Evolutionary conservation across 805 yeast genomes (phyloP).

Genomic region (Candida silvatica): DNA sequence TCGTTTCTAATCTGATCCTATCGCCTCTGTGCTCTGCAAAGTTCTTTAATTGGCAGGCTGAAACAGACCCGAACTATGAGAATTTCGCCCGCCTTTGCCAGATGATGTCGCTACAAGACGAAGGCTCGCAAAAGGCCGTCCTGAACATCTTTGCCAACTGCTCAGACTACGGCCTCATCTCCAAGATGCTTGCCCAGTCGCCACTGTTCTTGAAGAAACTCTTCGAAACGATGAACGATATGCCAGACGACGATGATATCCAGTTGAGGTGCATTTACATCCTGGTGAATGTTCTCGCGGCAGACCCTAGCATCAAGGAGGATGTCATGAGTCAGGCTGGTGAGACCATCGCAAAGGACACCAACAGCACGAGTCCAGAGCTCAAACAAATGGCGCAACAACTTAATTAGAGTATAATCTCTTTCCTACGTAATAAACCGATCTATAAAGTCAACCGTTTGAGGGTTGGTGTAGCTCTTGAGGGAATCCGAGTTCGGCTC

Average conservation of each 20-base stretch:
- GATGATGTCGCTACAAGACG: conserved; percentile 29
- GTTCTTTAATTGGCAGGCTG: conserved; percentile 44
- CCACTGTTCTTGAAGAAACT: conserved; percentile 14
- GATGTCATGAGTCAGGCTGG: too few relatives aligned
- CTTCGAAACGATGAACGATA: conserved; percentile 8
- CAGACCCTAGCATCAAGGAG: too few relatives aligned
- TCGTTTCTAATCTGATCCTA: conserved; percentile 35
- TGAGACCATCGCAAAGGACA: too few relatives aligned
- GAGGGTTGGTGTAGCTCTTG: conserved; percentile 18
- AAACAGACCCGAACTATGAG: conserved; percentile 24
- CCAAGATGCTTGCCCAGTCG: conserved; percentile 11
- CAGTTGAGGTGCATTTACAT: conserved; percentile 17
- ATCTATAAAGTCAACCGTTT: conserved; percentile 14
- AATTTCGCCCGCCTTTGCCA: conserved; percentile 35
- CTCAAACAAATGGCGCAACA: not conserved
- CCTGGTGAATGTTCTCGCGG: conserved; percentile 5
- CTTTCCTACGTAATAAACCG: conserved; percentile 7
- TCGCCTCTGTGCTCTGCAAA: conserved; percentile 36
- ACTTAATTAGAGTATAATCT: not conserved
- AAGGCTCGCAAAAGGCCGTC: conserved; percentile 28
- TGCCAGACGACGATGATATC: conserved; percentile 13
- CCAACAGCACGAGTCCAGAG: too few relatives aligned
- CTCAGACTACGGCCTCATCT: conserved; percentile 18
- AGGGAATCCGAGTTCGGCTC: conserved; percentile 6
- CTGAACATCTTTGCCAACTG: conserved; percentile 25